Evolutionary conservation across 1,284 basidiomycete genomes (phyloP).

Genomic region (Trametes versicolor): DNA sequence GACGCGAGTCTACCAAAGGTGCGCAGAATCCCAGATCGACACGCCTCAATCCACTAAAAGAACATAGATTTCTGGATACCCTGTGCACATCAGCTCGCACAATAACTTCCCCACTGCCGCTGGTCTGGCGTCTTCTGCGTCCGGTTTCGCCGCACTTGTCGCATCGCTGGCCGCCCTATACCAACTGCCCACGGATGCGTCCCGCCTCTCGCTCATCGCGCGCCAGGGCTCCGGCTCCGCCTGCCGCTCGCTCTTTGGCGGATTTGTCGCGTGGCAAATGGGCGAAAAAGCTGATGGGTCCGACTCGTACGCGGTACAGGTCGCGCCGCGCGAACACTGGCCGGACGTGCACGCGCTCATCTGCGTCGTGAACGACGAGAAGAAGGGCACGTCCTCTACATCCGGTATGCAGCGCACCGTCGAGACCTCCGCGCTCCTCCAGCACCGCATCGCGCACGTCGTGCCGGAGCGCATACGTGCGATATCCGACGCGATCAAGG

Average conservation of each 20-base stretch:
- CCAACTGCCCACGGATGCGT: constrained; percentile 73
- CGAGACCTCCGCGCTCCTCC: constrained; percentile 89
- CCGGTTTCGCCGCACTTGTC: constrained; percentile 96
- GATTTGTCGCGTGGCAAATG: constrained; percentile 97
- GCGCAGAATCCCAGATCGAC: constrained; percentile 30
- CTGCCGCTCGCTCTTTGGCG: constrained; percentile 96
- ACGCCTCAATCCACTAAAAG: constrained; percentile 13
- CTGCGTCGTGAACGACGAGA: constrained; percentile 95
- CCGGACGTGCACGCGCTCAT: constrained; percentile 97
- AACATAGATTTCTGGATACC: constrained; percentile 73
- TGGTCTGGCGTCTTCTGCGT: constrained; percentile 96
- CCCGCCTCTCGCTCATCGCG: constrained; percentile 89
- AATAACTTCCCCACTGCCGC: constrained; percentile 99
- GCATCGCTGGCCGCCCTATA: constrained; percentile 91
- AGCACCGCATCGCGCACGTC: constrained; percentile 88
- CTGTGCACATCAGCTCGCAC: constrained; percentile 90
- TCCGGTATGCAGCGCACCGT: constrained; percentile 98
- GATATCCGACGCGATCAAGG: constrained; percentile 85
- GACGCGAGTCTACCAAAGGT: constrained; percentile 75
- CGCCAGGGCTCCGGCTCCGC: constrained; percentile 98
- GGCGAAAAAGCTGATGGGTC: constrained; percentile 75
- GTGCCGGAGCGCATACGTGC: constrained; percentile 90
- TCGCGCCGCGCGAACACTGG: constrained; percentile 92
- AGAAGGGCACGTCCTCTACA: constrained; percentile 97
- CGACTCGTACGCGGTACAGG: constrained; percentile 90